Evolutionary conservation across 306 rosid genomes (phyloP), one percentile per base, ranked within the genome.

Genomic region (Cyamopsis tetragonoloba): DNA sequence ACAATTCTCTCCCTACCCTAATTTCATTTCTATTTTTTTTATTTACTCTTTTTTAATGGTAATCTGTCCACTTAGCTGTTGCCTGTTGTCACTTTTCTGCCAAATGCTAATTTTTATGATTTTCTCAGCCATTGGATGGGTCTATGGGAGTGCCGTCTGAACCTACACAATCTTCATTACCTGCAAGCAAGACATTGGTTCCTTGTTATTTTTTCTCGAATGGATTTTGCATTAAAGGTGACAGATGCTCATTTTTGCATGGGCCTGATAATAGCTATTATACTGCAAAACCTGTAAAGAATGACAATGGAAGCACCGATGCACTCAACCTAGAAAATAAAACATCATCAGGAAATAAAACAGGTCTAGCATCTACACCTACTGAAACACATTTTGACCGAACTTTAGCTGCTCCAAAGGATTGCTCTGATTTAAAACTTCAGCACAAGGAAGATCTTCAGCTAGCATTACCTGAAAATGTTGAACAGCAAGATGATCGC

Each of bases 181-280:
- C 86, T 35, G 85, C 73, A 49, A 82, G 70, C 80, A 92, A 87
- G 86, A 76, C 84, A 22, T 61, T 8, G n/a, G 69, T 76, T 83
- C 95, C 91, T 44, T 89, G 96, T 69, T 89, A 83, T 66, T 93
- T 79, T 71, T 88, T 81, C 85, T 83, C 83, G 53, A 81, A 86
- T 41, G 95, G 97, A 22, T 83, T 48, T 82, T 93, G 98, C 85
- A 88, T 73, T 39, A 93, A 86, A 86, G 97, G 97, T 44, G 89
- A 80, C 47, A 77, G 39, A 23, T 93, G 97, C 83, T 57, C 85
- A 11, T 93, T 84, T 79, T 81, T 83, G 80, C 98, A 93, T 58
- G 81, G 76, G 42, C 43, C 62, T 54, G 87, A 81, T 35, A 74
- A 67, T 34, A 72, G 78, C 38, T 32, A 30, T 13, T 58, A 67